Evolutionary conservation across 2,329 filamentous ascomycete genomes (phyloP).

Genomic region (Aspergillus ochraceus): DNA sequence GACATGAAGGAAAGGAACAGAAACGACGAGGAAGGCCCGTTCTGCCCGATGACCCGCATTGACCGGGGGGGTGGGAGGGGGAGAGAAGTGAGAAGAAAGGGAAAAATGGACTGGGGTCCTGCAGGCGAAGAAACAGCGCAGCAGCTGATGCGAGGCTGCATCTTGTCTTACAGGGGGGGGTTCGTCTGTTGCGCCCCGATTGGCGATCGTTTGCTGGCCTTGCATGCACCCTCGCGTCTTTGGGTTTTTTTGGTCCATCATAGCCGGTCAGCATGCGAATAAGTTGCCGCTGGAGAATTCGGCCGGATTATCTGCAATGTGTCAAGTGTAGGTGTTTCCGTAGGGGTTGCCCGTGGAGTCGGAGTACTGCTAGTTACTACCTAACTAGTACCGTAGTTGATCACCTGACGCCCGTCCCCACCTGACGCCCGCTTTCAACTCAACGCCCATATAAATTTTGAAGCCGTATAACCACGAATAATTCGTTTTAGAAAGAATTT

Average conservation of each 20-base stretch:
- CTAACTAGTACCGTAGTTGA: too few relatives aligned
- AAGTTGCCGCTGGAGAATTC: neutral
- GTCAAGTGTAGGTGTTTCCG: too few relatives aligned
- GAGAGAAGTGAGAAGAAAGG: neutral
- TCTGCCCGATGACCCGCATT: conserved; percentile 6
- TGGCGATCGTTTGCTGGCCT: neutral
- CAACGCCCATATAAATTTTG: too few relatives aligned
- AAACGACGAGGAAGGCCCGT: neutral
- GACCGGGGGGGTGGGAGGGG: conserved; percentile 2
- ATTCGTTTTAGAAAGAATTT: too few relatives aligned
- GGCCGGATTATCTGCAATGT: too few relatives aligned
- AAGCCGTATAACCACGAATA: too few relatives aligned
- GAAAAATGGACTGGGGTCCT: neutral
- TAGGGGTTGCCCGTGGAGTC: too few relatives aligned
- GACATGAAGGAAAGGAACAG: neutral
- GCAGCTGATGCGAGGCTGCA: conserved; percentile 24
- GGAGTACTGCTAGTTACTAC: too few relatives aligned
- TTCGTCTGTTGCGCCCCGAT: neutral
- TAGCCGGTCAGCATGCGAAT: neutral
- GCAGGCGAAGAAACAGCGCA: conserved; percentile 9
- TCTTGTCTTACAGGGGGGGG: conserved; percentile 19
- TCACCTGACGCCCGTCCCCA: too few relatives aligned
- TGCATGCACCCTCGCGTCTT: neutral
- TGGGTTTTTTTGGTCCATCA: neutral
- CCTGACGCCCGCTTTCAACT: too few relatives aligned